phyloP scores from a whole-genome alignment of 805 yeast genomes.

The Torulaspora maleeae region DNA sequence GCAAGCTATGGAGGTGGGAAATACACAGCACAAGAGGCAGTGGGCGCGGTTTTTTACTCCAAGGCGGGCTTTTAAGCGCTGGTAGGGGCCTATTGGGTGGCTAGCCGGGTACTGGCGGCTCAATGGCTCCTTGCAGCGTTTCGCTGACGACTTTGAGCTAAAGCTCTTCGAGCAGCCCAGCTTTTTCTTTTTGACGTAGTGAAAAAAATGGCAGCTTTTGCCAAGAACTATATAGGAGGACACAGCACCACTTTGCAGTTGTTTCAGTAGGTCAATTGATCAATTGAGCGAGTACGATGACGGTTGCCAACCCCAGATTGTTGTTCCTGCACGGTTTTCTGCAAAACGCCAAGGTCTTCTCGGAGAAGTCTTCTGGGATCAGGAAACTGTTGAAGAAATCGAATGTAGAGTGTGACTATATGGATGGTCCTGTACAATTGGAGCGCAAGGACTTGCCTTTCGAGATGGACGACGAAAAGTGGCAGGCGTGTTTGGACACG shows the following conservation, averaged over 20 bases:
- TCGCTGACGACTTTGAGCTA: no score
- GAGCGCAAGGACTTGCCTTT: conserved; percentile 72
- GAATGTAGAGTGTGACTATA: conserved; percentile 66
- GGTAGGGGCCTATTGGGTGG: not conserved
- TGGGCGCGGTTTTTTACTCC: no score
- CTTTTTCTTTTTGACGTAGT: not conserved
- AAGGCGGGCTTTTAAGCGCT: not conserved
- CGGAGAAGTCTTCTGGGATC: conserved; percentile 84
- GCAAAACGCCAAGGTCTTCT: conserved; percentile 77
- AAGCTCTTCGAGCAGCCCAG: not conserved
- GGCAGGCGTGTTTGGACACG: conserved; percentile 44
- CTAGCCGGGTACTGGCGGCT: not conserved
- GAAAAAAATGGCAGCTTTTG: not conserved
- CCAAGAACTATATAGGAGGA: not conserved
- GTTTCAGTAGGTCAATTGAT: not conserved
- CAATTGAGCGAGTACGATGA: conserved; percentile 15
- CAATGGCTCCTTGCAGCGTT: not conserved
- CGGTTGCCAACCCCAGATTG: conserved; percentile 41
- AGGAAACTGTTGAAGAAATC: conserved; percentile 65
- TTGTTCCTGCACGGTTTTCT: conserved; percentile 90
- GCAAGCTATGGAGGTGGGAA: not conserved
- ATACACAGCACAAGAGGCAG: not conserved
- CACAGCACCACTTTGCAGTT: not conserved
- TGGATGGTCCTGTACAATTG: conserved; percentile 72
- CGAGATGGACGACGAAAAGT: conserved; percentile 51